Base-by-base conservation (phyloP, 805 yeast genomes). In the Huiozyma sinensis region DNA sequence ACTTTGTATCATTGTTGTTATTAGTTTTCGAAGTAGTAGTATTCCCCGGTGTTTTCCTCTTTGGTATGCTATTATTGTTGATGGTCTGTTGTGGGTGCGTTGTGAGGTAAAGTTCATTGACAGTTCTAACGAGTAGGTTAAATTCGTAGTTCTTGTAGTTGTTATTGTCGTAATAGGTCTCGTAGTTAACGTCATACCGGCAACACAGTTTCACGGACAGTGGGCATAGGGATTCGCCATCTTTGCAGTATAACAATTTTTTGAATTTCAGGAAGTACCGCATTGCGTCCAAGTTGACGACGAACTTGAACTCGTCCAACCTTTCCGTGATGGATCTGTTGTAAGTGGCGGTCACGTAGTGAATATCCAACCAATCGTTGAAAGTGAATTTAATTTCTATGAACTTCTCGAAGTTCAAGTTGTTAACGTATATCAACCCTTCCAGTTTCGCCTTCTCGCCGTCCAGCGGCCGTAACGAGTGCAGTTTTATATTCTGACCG, bases 121-220 rank as follows among this genome's bases (percentile, higher is more conserved):
- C 27, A 12, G 50, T 47, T 9, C 32, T 42, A 6, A 42, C 47
- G 9, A 33, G 12, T 7, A 50, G 36, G 9, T 47, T 38, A 13
- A 61, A 45, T 30, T 53, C 52, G 42, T 58, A 63, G 46, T 63
- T 63, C n/a, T 59, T 49, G 44, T 60, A 57, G 39, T 60, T 57
- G 41, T 63, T 63, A 45, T 63, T 63, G 44, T 63, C 67, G 46
- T 63, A 63, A 43, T 55, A 63, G 1, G 64, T 60, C 41, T 58
- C 61, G 36, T 54, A 51, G 39, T 57, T 56, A 5, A 59, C 64
- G 44, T 60, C 57, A 44, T 62, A 62, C 6, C 61, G 50, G 39
- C 64, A 61, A 44, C 67, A 63, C 29, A 63, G 43, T 34, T 60
- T 55, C 27, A 60, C 47, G 7, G 46, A 48, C 30, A 60, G 40